phyloP scores from a whole-genome alignment of 257 asterid genomes.

The Scutellaria barbata region DNA sequence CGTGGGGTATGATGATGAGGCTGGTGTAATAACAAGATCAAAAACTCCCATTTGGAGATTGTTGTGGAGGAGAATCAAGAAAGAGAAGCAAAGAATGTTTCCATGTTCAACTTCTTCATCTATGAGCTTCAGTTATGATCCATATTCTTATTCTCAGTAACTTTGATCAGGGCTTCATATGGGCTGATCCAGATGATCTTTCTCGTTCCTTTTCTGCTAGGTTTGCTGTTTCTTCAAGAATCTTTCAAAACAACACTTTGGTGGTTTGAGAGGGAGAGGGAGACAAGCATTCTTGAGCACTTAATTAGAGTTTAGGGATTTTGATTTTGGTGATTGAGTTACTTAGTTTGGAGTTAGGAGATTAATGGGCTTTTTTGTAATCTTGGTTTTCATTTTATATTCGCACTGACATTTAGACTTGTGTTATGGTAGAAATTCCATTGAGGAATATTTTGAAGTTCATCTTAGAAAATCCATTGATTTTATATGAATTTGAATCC shows the following conservation, averaged over 20 bases:
- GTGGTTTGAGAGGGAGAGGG: conserved; percentile 32
- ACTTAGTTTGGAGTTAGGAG: neutral
- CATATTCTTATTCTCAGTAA: conserved; percentile 62
- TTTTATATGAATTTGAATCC: no score
- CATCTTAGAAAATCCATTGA: no score
- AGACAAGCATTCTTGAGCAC: neutral
- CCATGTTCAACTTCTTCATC: conserved; percentile 35
- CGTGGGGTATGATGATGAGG: conserved; percentile 20
- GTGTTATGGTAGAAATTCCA: no score
- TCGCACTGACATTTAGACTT: neutral
- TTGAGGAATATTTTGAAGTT: no score
- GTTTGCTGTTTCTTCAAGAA: conserved; percentile 69
- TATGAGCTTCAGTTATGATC: conserved; percentile 63
- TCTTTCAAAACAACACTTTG: conserved; percentile 47
- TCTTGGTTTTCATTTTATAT: neutral
- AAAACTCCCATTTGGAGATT: conserved; percentile 52
- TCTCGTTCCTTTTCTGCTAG: conserved; percentile 74
- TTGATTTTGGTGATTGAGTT: neutral
- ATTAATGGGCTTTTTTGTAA: neutral
- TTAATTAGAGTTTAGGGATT: neutral
- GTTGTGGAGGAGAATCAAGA: conserved; percentile 75
- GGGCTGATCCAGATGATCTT: conserved; percentile 56
- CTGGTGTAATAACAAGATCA: conserved; percentile 37
- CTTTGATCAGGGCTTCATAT: conserved; percentile 57
- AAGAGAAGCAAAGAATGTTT: conserved; percentile 50